phyloP scores from a whole-genome alignment of 1,139 yeast genomes.

The Suhomyces guaymorum region DNA sequence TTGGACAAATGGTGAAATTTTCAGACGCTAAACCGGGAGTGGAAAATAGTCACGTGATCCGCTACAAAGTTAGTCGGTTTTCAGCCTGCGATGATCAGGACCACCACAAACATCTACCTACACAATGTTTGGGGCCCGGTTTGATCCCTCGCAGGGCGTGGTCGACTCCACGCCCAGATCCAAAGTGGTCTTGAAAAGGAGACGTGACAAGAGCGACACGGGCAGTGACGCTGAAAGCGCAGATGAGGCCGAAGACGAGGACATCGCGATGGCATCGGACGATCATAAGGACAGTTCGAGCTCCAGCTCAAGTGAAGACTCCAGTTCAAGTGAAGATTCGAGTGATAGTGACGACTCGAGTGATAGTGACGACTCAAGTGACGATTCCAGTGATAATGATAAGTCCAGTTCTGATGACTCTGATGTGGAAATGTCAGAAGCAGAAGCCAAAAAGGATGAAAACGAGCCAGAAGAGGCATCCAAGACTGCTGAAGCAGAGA shows the following conservation, averaged over 20 bases:
- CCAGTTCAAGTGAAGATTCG: too few relatives aligned
- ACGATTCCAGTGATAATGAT: not conserved
- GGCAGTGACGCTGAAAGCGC: constrained; percentile 17
- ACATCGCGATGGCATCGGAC: not conserved
- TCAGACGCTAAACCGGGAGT: not conserved
- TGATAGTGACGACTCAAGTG: not conserved
- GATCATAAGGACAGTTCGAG: not conserved
- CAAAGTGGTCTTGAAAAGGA: constrained; percentile 12
- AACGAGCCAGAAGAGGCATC: not conserved
- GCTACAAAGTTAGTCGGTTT: not conserved
- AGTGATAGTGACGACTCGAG: constrained; percentile 8
- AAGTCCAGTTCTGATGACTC: too few relatives aligned
- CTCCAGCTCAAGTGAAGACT: constrained; percentile 2
- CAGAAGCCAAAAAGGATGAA: not conserved
- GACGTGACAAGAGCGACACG: constrained; percentile 14
- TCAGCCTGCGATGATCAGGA: too few relatives aligned
- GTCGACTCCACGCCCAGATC: constrained; percentile 2
- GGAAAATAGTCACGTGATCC: constrained; percentile 1
- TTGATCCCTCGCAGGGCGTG: constrained; percentile 44
- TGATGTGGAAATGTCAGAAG: not conserved
- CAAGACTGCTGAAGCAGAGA: constrained; percentile 2
- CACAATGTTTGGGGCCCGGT: constrained; percentile 67
- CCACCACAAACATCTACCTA: too few relatives aligned
- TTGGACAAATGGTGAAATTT: constrained; percentile 1
- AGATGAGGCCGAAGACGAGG: constrained; percentile 7